Conservation (phyloP, 768 basidiomycete genomes). For the Leccinum subtestaceum region DNA sequence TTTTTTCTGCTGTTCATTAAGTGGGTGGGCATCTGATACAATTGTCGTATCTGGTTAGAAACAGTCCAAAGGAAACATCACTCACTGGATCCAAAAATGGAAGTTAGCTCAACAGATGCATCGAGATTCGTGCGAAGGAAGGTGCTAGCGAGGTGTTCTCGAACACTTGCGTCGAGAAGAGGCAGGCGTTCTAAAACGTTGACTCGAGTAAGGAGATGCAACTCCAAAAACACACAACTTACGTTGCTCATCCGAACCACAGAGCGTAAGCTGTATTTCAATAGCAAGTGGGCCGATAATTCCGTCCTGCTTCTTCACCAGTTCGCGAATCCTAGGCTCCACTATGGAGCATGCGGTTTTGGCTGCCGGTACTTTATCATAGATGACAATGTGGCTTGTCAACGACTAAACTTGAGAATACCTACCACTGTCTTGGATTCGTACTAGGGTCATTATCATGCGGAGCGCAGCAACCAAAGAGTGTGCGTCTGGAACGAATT, state of each 20-base stretch:
- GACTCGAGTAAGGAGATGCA: background rate
- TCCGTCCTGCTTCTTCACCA: conserved; percentile 3
- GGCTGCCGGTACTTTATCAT: background rate
- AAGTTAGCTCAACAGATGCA: no score
- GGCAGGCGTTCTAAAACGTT: no score
- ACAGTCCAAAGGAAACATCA: no score
- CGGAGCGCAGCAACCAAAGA: conserved; percentile 16
- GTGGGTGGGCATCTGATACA: no score
- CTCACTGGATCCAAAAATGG: no score
- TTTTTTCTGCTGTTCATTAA: no score
- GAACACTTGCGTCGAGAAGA: no score
- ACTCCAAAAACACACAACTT: no score
- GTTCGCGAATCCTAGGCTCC: conserved; percentile 4
- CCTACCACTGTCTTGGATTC: conserved; percentile 13
- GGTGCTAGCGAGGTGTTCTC: no score
- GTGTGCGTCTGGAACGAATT: conserved; percentile 2
- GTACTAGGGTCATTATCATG: conserved; percentile 15
- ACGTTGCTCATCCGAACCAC: no score
- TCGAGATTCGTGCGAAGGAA: no score
- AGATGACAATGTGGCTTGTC: background rate
- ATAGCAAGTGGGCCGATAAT: conserved; percentile 21
- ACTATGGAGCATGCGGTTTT: background rate
- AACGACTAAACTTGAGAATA: background rate
- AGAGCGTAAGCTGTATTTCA: conserved; percentile 6
- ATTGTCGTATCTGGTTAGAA: no score